phyloP scores from a whole-genome alignment of 1,284 basidiomycete genomes.

The Ganoderma sp. region DNA sequence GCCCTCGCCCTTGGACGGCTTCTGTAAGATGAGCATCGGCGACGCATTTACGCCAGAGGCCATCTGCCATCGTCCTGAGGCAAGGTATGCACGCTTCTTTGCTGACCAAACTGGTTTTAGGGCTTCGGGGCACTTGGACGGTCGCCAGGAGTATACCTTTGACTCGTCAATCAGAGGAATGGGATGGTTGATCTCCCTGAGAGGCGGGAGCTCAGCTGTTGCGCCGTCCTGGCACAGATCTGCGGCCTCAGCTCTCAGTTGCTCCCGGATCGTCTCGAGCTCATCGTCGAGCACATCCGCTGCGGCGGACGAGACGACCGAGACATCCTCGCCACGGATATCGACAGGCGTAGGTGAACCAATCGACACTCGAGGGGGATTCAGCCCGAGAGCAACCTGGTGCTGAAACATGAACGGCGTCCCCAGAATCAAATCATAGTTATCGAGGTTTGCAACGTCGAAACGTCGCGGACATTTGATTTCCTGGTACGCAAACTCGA shows the following conservation, averaged over 20 bases:
- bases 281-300: constrained; percentile 31
- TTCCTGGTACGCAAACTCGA: constrained; percentile 36
- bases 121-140: constrained; percentile 41
- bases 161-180: constrained; percentile 45
- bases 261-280: not conserved
- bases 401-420: constrained; percentile 14
- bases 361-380: not conserved
- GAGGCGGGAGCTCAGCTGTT: not conserved
- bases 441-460: constrained; percentile 32
- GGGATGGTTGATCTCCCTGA: constrained; percentile 44
- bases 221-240: not conserved
- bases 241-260: not conserved
- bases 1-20: not conserved
- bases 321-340: constrained; percentile 19
- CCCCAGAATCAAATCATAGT: constrained; percentile 11
- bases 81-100: constrained; percentile 39
- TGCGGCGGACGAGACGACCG: constrained; percentile 20
- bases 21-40: not conserved
- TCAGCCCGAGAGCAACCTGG: not conserved
- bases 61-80: constrained; percentile 9
- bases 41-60: not conserved
- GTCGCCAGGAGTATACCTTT: constrained; percentile 40
- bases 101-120: constrained; percentile 33
- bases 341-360: constrained; percentile 17
- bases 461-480: constrained; percentile 38